Evolutionary conservation across 495 filamentous ascomycete genomes (phyloP).

Genomic region (Neurospora sp.): DNA sequence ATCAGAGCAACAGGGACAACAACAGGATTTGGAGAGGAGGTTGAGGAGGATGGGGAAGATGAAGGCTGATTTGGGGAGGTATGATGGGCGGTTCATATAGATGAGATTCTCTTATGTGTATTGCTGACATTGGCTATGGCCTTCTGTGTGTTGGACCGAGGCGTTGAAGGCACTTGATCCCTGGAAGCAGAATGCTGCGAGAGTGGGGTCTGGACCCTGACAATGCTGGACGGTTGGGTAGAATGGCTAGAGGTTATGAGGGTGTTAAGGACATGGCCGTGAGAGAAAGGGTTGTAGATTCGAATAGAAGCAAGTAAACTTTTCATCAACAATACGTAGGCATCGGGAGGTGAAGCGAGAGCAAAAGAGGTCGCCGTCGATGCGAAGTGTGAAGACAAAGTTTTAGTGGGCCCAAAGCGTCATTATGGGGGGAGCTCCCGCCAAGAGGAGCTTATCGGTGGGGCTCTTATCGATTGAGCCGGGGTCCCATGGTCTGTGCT

Average conservation of each 20-base stretch:
- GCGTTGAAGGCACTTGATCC: not conserved
- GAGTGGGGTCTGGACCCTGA: not conserved
- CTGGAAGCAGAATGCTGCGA: not conserved
- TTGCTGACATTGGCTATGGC: not conserved
- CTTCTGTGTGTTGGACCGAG: no score
- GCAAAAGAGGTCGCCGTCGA: not conserved
- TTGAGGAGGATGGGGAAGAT: not conserved
- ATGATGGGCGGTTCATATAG: not conserved
- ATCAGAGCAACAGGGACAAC: not conserved
- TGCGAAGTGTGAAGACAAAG: not conserved
- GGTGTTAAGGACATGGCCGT: not conserved
- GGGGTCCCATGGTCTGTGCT: not conserved
- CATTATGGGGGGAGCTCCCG: not conserved
- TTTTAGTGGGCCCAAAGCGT: not conserved
- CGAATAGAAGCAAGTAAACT: not conserved
- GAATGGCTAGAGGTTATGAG: not conserved
- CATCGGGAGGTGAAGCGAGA: not conserved
- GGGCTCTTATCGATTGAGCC: not conserved
- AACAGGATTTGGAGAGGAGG: not conserved
- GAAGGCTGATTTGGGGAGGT: not conserved
- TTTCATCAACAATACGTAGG: not conserved
- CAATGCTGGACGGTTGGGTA: not conserved
- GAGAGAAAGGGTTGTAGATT: not conserved
- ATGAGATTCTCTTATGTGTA: not conserved
- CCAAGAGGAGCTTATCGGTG: not conserved